Evolutionary conservation across 768 basidiomycete genomes (phyloP).

Genomic region (Tulasnella calospora): DNA sequence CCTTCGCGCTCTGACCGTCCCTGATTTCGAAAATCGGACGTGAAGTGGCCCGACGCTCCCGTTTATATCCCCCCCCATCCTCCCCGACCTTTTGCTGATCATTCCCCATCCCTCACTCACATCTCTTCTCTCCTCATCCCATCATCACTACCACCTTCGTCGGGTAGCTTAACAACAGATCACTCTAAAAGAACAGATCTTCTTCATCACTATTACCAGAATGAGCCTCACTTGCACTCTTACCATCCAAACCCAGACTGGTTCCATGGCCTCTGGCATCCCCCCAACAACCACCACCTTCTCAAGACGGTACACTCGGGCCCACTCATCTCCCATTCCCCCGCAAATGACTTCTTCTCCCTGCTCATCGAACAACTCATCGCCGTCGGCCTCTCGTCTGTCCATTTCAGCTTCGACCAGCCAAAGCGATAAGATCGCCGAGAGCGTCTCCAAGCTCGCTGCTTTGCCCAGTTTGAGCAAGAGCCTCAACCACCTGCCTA

Average conservation of each 20-base stretch:
- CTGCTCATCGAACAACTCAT: conserved; percentile 7
- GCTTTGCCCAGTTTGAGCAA: conserved; percentile 21
- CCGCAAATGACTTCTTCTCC: background rate
- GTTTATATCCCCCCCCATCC: background rate
- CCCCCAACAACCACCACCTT: background rate
- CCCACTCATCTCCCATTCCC: background rate
- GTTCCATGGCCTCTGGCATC: background rate
- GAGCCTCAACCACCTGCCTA: conserved; percentile 25
- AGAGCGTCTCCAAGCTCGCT: conserved; percentile 16
- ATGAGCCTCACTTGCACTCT: conserved; percentile 9
- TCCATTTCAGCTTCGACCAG: conserved; percentile 1
- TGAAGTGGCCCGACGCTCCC: background rate
- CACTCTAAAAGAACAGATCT: background rate
- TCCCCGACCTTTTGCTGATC: background rate
- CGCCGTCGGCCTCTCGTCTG: background rate
- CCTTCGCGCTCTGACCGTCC: background rate
- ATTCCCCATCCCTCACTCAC: background rate
- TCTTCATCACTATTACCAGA: background rate
- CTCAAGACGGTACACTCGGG: conserved; percentile 1
- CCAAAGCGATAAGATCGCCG: background rate
- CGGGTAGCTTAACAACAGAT: background rate
- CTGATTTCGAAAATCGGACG: background rate
- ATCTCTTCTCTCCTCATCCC: background rate
- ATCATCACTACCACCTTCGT: background rate
- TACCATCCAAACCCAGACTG: background rate